These are phyloP conservation scores for Lachnellula cervina DNA, from an alignment of 2,329 filamentous ascomycete species.

Conservation along the genomic window DNA sequence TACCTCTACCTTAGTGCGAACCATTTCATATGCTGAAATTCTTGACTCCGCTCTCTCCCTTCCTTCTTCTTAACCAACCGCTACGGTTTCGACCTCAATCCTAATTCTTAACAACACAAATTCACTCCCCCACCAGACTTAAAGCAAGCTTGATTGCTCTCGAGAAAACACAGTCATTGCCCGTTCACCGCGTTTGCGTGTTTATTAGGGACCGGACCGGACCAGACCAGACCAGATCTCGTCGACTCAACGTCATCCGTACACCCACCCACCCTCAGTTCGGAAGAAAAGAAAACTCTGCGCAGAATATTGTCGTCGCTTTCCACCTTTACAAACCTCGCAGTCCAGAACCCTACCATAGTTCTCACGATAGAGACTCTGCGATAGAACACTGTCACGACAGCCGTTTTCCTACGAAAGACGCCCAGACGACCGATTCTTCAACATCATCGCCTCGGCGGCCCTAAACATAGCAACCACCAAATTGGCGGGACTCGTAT, in stretches of 20 bases:
- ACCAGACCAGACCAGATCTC: not conserved
- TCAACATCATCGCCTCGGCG: slow-evolving; percentile 27
- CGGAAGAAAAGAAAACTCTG: not conserved
- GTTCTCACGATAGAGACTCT: not conserved
- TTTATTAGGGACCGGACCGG: not conserved
- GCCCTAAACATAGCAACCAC: slow-evolving; percentile 45
- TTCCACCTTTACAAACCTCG: not conserved
- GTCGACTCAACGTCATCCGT: not conserved
- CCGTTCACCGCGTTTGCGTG: slow-evolving; percentile 1
- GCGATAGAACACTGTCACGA: not conserved
- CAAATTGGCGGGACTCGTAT: slow-evolving; percentile 90
- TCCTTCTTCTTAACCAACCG: not conserved
- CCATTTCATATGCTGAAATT: not conserved
- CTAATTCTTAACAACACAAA: not conserved
- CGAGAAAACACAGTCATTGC: not conserved
- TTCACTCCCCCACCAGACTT: not conserved
- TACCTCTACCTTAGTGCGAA: not conserved
- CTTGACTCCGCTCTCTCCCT: not conserved
- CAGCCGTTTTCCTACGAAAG: not conserved
- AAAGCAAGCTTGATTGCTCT: not conserved
- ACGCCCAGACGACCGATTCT: not conserved
- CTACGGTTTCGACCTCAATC: slow-evolving; percentile 4
- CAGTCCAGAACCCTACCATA: not conserved
- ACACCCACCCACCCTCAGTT: not conserved
- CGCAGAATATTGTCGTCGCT: not conserved